Base-by-base conservation (phyloP, 306 rosid genomes). In the Malus fusca region DNA sequence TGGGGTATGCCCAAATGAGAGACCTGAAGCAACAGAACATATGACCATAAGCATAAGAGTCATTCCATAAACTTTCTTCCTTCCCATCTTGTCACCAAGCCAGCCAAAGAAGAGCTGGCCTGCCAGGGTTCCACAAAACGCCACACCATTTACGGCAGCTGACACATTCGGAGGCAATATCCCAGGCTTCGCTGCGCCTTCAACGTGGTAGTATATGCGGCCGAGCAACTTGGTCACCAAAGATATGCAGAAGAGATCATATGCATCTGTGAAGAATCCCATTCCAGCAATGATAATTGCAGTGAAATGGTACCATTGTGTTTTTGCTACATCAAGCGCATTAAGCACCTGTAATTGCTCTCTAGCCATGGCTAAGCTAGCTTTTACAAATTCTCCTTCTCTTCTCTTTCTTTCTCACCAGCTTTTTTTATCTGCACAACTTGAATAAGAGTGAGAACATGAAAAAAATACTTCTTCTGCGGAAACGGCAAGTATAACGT, bases 241-340 rank as follows among this genome's bases (percentile, higher is more conserved):
- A 6, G 97, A 89, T 42, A 89, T 59, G 56, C 97, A 88, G 74
- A 92, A 92, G 6, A 92, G 82, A 70, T 92, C 96, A 64, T 90
- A 92, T 6, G 97, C 93, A 79, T 92, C 96, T 0, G 97, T 92
- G 88, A 92, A 92, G 78, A 92, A 92, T 4, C 97, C 97, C 93
- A 92, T 88, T 81, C 97, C 97, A 6, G 96, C 89, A 12, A 90
- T 69, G 8, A 90, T 55, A 65, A 90, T 88, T 59, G 96, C 97
- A 2, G 86, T 90, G 77, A 90, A 92, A 74, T 92, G 97, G 42
- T 92, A 92, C 89, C 89, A 85, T 84, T 88, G 93, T 77, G 96
- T 92, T 70, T 88, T 92, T 0, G 93, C 96, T 25, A 80, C 84
- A 74, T 92, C 96, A 2, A 92, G 85, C 31, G 93, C 89, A 63